Evolutionary conservation across 495 filamentous ascomycete genomes (phyloP).

Genomic region (Aspergillus ostianus): DNA sequence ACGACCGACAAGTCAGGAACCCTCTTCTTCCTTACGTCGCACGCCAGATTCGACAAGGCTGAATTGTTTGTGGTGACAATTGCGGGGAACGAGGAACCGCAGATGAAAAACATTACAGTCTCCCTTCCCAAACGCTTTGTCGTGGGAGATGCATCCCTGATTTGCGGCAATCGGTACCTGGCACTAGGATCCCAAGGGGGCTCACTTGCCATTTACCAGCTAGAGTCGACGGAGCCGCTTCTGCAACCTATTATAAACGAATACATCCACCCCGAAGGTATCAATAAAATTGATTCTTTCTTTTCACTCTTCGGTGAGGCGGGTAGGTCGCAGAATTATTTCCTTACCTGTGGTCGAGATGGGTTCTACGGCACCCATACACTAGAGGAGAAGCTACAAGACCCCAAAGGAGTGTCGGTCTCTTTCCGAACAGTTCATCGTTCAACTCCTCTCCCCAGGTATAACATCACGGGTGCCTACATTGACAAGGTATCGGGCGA

Average conservation of each 20-base stretch:
- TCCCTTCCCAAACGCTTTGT: slow-evolving; percentile 34
- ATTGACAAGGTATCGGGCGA: slow-evolving; percentile 46
- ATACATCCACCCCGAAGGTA: slow-evolving; percentile 56
- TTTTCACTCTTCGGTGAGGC: slow-evolving; percentile 14
- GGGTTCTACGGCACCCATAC: slow-evolving; percentile 63
- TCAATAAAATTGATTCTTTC: slow-evolving; percentile 60
- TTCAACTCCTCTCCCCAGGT: slow-evolving; percentile 59
- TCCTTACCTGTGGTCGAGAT: slow-evolving; percentile 71
- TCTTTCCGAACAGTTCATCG: slow-evolving; percentile 48
- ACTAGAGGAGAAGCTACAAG: slow-evolving; percentile 11
- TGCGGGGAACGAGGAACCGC: slow-evolving; percentile 15
- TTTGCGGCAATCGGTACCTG: slow-evolving; percentile 44
- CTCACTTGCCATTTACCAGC: slow-evolving; percentile 52
- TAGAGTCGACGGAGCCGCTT: slow-evolving; percentile 19
- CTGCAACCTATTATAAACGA: slow-evolving; percentile 25
- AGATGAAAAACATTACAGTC: slow-evolving; percentile 23
- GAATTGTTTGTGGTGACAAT: slow-evolving; percentile 30
- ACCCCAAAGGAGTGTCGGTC: slow-evolving; percentile 9
- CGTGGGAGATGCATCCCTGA: slow-evolving; percentile 37
- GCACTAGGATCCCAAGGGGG: slow-evolving; percentile 69
- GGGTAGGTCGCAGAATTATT: slow-evolving; percentile 18
- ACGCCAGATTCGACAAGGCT: slow-evolving; percentile 27
- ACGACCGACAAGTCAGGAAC: slow-evolving; percentile 8
- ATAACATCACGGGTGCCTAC: slow-evolving; percentile 66
- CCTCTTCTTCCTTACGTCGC: slow-evolving; percentile 33